A percentile compares a stretch with the other conserved stretches of the same genome.
Evolutionary conservation across 257 asterid genomes (phyloP).

Genomic region (Prunella vulgaris): DNA sequence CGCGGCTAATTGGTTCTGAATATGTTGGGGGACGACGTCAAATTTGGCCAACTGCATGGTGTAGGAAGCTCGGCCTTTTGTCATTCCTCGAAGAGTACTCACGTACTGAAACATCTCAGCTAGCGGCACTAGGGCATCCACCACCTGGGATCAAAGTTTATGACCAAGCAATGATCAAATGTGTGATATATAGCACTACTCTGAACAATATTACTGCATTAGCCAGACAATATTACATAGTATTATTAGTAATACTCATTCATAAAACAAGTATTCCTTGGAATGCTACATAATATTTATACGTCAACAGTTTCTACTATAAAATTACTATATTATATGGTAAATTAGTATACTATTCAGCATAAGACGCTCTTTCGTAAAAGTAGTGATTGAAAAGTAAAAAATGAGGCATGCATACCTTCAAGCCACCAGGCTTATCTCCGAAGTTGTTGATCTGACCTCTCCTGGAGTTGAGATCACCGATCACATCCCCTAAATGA

Average conservation of each 20-base stretch:
- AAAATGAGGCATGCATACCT: slow-evolving; percentile 46
- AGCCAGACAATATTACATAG: not conserved
- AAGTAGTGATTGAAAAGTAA: not conserved
- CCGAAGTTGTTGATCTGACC: slow-evolving; percentile 90
- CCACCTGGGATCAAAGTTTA: slow-evolving; percentile 50
- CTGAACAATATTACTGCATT: not conserved
- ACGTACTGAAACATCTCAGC: slow-evolving; percentile 99
- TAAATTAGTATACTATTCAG: too few relatives aligned
- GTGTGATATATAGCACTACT: not conserved
- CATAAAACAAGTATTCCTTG: not conserved
- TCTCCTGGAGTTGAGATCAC: slow-evolving; percentile 95
- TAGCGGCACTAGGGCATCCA: slow-evolving; percentile 83
- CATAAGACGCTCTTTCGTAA: not conserved
- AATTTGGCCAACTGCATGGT: slow-evolving; percentile 93
- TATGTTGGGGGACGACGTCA: slow-evolving; percentile 96
- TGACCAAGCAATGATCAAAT: not conserved
- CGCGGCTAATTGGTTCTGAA: slow-evolving; percentile 75
- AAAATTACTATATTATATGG: too few relatives aligned
- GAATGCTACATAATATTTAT: not conserved
- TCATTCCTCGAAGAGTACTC: slow-evolving; percentile 86
- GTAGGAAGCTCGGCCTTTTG: slow-evolving; percentile 96
- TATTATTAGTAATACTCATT: not conserved
- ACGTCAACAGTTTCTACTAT: too few relatives aligned
- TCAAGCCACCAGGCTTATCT: slow-evolving; percentile 98
- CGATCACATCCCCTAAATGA: slow-evolving; percentile 94